Conservation (phyloP, 441 rosid genomes). For the Euphorbia schlechtendalii region DNA sequence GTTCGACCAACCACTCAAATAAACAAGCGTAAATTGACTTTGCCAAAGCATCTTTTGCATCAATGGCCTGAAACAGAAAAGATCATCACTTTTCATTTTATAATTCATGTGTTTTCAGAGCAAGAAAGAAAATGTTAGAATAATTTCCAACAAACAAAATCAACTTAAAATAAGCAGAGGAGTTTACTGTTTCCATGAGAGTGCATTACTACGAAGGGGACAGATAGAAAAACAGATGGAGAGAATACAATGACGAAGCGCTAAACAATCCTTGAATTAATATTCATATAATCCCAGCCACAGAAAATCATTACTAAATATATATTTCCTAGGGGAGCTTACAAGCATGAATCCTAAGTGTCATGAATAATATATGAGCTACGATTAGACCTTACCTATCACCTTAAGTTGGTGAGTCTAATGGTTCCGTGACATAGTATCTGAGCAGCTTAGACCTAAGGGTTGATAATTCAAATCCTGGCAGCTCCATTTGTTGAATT, state of each 20-base stretch:
- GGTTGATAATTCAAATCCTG: too few relatives aligned
- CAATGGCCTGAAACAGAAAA: slow-evolving; percentile 68
- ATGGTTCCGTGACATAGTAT: too few relatives aligned
- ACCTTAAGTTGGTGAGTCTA: too few relatives aligned
- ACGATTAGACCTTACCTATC: too few relatives aligned
- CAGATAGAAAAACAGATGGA: not conserved
- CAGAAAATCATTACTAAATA: not conserved
- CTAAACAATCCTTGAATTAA: not conserved
- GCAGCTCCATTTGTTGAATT: too few relatives aligned
- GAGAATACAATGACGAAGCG: not conserved
- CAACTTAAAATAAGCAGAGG: not conserved
- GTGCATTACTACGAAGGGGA: not conserved
- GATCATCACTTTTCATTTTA: not conserved
- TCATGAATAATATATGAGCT: too few relatives aligned
- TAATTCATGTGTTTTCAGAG: not conserved
- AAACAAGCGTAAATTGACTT: slow-evolving; percentile 89
- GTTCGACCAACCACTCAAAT: slow-evolving; percentile 98
- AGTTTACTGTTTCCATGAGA: not conserved
- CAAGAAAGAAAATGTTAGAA: not conserved
- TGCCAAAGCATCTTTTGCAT: slow-evolving; percentile 95
- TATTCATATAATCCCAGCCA: not conserved
- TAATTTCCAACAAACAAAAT: slow-evolving; percentile 1
- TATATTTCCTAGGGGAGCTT: not conserved
- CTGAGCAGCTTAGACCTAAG: too few relatives aligned
- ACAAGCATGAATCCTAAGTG: not conserved